phyloP scores from a whole-genome alignment of 148 eudicot species.

The Bassia scoparia region DNA sequence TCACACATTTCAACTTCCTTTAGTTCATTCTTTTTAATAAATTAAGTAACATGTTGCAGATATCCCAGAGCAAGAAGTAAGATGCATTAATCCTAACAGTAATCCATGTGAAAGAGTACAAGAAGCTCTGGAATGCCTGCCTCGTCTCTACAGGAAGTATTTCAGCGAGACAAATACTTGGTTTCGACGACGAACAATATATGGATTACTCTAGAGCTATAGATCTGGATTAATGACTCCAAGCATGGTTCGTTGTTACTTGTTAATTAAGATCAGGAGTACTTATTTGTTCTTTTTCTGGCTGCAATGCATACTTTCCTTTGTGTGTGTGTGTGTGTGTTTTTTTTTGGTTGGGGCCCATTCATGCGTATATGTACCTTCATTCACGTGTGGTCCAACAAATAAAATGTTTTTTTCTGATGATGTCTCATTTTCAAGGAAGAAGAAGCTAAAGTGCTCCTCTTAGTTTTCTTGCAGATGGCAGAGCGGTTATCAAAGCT shows the following conservation, averaged over 20 bases:
- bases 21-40: not conserved
- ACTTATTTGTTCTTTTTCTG: not conserved
- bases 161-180: conserved; percentile 29
- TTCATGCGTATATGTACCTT: not conserved
- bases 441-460: not conserved
- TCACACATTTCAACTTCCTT: not conserved
- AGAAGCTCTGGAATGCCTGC: conserved; percentile 61
- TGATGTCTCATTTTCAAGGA: not conserved
- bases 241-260: conserved; percentile 35
- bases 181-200: conserved; percentile 68
- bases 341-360: not conserved
- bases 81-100: conserved; percentile 36
- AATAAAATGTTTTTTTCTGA: not conserved
- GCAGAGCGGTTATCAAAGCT: conserved; percentile 56
- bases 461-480: conserved; percentile 42
- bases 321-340: no score
- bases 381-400: not conserved
- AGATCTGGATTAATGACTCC: conserved; percentile 64
- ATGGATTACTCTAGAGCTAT: conserved; percentile 81
- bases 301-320: no score
- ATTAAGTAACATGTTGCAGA: conserved; percentile 36
- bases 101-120: conserved; percentile 57
- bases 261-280: not conserved
- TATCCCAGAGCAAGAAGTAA: conserved; percentile 40
- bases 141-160: conserved; percentile 26